These are phyloP conservation scores for Fennellomyces sp. DNA, from an alignment of 371 early-diverging fungal genomes.

Conservation along the genomic window DNA sequence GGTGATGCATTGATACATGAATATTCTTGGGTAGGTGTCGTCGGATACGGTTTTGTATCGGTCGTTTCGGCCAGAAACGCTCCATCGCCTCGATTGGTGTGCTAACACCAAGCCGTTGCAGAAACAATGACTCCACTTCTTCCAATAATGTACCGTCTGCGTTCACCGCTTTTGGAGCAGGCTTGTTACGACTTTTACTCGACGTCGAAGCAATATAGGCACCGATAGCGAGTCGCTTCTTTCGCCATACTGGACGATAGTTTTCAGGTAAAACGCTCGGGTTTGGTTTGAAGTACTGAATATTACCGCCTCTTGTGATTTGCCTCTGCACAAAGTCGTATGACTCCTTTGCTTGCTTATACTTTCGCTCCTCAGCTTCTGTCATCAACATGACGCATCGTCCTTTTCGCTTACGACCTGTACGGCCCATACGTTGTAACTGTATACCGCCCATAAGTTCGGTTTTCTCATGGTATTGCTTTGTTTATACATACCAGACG, in stretches of 20 bases:
- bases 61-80: constrained; percentile 22
- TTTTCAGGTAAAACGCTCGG: constrained; percentile 51
- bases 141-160: constrained; percentile 23
- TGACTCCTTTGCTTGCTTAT: constrained; percentile 57
- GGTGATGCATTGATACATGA: background rate
- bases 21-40: constrained; percentile 26
- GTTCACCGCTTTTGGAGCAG: background rate
- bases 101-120: background rate
- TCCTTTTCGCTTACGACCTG: constrained; percentile 91
- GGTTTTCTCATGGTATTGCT: too few relatives aligned
- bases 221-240: constrained; percentile 29
- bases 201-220: constrained; percentile 11
- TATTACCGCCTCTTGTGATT: constrained; percentile 21
- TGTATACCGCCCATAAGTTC: background rate
- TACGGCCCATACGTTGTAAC: constrained; percentile 92
- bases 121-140: constrained; percentile 6
- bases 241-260: constrained; percentile 47
- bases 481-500: constrained; percentile 71
- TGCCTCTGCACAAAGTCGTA: constrained; percentile 65
- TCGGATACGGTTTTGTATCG: background rate
- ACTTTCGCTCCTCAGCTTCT: constrained; percentile 79
- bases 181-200: background rate
- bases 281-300: constrained; percentile 25
- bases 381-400: constrained; percentile 80
- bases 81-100: constrained; percentile 15